Evolutionary conservation across 345 rosid genomes (phyloP), one percentile per base, ranked within the genome.

Genomic region (Populus davidiana): DNA sequence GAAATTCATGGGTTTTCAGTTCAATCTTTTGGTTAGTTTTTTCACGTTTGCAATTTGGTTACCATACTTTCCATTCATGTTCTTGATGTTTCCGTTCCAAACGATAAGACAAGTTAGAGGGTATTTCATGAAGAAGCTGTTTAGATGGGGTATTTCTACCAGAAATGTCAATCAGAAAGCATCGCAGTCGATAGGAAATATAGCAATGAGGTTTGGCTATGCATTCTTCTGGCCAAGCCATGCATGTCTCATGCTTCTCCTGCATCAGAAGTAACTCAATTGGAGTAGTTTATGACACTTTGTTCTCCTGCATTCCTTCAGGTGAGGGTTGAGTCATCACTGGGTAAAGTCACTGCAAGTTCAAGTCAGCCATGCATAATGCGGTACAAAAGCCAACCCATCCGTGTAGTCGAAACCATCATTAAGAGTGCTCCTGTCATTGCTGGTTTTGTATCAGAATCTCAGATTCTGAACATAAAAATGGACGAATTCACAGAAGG

Each of bases 281-380:
- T 44, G 50, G 5, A 44, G 16, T 2, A 13, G 52, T 47, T 9
- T 1, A 13, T 47, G 14, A 47, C 52, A 47, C 52, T 47, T 47
- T 16, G 52, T 47, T 44, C 38, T 2, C 36, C 9, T 39, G 3
- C 5, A 1, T 36, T 18, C 23, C 2, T 16, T 18, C 33, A 80
- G 84, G 82, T 86, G 73, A 84, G 74, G 68, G 83, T 86, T 29
- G 84, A 82, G 56, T 78, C 77, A 27, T 78, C 85, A 13, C 78
- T 25, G 11, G 86, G 86, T 7, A 76, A 82, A 72, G 83, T 80
- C 25, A 86, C 76, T 3, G 41, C 71, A 18, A 76, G 83, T 50
- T 70, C 83, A 67, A 82, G 78, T 66, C 44, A 82, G 44, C 83
- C 89, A 52, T 66, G 81, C 49, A 84, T 84, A 73, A 54, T 84